Evolutionary conservation across 2,329 filamentous ascomycete genomes (phyloP), one percentile per base, ranked within the genome.

Genomic region (Colletotrichum gloeosporioides): DNA sequence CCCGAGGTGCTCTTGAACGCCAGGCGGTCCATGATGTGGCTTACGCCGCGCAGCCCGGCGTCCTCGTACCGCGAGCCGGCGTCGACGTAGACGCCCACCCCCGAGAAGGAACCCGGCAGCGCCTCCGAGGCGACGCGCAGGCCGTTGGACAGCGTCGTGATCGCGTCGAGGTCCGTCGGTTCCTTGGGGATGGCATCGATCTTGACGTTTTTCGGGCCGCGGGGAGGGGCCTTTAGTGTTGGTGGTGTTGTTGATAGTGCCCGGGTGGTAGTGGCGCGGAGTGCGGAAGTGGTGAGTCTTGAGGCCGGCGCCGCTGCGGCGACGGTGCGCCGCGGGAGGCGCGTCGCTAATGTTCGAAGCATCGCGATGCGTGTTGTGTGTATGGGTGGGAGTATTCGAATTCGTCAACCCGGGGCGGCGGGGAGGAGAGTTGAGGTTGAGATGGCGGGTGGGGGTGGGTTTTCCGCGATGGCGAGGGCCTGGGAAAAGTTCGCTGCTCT

Each of bases 11-110:
- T 94, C 84, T 99, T 99, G 90, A 99, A 99, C 36, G 97, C 97
- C 53, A 99, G 87, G 7, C 97, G 92, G 85, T 99, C 97, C 90
- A 98, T 95, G 80, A 99, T 98, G 85, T 99, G 97, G 84, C 96
- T 98, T 32, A 98, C 95, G 61, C 97, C 97, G 75, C 95, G 93
- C 71, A 99, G 89, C 64, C 93, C 92, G 57, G 93, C 91, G 83
- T 95, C 96, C 86, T 99, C 97, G 87, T 97, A 99, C 79, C 97
- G 92, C 71, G 97, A 99, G 18, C 97, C 97, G 34, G 95, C 96
- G 84, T 99, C 96, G 82, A 99, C 92, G 87, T 98, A 99, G 78
- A 99, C 95, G 61, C 97, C 97, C 18, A 99, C 94, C 67, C 96
- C 97, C 6, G 96, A 95, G 85, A 99, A 99, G 80, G 96, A 96